Evolutionary conservation across 352 stramenopile genomes (phyloP), one percentile per base, ranked within the genome.

Genomic region (Saprolegnia diclina): DNA sequence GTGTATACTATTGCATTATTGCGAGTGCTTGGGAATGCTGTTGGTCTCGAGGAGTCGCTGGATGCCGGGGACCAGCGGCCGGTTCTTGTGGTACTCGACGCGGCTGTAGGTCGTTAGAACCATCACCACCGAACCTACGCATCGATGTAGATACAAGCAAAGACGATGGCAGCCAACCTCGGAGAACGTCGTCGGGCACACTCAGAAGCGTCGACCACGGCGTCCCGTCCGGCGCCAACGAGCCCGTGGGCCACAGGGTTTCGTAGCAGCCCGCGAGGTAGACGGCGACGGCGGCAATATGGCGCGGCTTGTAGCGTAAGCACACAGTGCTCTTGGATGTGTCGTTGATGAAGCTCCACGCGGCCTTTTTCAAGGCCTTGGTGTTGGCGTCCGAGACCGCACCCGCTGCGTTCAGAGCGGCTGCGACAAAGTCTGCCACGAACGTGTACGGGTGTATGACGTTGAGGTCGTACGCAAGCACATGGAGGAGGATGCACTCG

Each of bases 281-380:
- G 52, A 96, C 88, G 5, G 85, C 85, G 64, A 79, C 88, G 52
- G 85, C 83, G 40, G 87, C 86, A 18, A 95, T 71, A 26, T 91
- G 77, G 35, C 74, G 64, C 19, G 88, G 78, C 50, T 92, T 80
- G 3, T 87, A 78, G 26, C 84, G 81, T 59, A 96, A 78, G 73
- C 88, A 96, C 66, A 90, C 83, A 57, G 81, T 73, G 19, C 87
- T 96, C 74, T 94, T 94, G 45, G 88, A 85, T 64, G 81, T 94
- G 71, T 96, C 88, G 71, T 96, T 96, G 40, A 96, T 72, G 67
- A 96, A 94, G 53, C 82, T 94, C 88, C 88, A 96, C 0, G 87
- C 84, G 29, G 90, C 85, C 73, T 92, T 83, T 56, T 93, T 91
- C 65, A 88, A 74, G 45, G 78, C 73, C 75, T 89, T 92, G 11